Conservation (phyloP, 2,329 filamentous ascomycete species). For the Atkinsonella texensis region DNA sequence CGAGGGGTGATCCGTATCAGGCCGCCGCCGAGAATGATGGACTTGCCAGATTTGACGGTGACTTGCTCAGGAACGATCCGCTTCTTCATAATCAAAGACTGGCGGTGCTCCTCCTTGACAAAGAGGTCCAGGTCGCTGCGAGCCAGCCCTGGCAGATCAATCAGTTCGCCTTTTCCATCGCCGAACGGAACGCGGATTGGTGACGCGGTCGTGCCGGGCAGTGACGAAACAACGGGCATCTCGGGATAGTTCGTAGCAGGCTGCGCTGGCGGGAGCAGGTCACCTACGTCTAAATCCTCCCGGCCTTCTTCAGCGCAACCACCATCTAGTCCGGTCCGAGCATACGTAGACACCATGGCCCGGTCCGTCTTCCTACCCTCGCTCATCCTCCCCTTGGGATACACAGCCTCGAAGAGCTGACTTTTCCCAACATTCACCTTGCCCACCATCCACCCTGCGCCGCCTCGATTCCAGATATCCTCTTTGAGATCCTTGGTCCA, state of each 20-base stretch:
- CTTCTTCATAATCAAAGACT: slow-evolving; percentile 64
- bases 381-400: slow-evolving; percentile 59
- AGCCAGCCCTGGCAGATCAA: slow-evolving; percentile 80
- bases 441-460: slow-evolving; percentile 91
- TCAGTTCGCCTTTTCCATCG: slow-evolving; percentile 73
- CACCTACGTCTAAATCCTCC: slow-evolving; percentile 26
- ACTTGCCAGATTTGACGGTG: slow-evolving; percentile 63
- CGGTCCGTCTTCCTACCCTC: slow-evolving; percentile 8
- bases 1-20: slow-evolving; percentile 77
- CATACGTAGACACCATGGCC: slow-evolving; percentile 10
- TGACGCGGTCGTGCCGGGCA: slow-evolving; percentile 89
- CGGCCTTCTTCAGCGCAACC: slow-evolving; percentile 6
- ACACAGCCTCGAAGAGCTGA: slow-evolving; percentile 75
- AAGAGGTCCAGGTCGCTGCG: slow-evolving; percentile 61
- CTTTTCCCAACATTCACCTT: slow-evolving; percentile 98
- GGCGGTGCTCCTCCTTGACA: slow-evolving; percentile 53
- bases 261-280: slow-evolving; percentile 66
- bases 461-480: slow-evolving; percentile 71
- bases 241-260: slow-evolving; percentile 63
- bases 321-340: slow-evolving; percentile 6
- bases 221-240: slow-evolving; percentile 75
- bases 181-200: slow-evolving; percentile 91
- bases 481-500: slow-evolving; percentile 83
- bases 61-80: slow-evolving; percentile 63
- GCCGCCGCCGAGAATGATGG: slow-evolving; percentile 66